Percentiles rank a stretch among this genome's conserved stretches.
Conservation (phyloP, 2,329 filamentous ascomycete species). For the Cordyceps fumosorosea region DNA sequence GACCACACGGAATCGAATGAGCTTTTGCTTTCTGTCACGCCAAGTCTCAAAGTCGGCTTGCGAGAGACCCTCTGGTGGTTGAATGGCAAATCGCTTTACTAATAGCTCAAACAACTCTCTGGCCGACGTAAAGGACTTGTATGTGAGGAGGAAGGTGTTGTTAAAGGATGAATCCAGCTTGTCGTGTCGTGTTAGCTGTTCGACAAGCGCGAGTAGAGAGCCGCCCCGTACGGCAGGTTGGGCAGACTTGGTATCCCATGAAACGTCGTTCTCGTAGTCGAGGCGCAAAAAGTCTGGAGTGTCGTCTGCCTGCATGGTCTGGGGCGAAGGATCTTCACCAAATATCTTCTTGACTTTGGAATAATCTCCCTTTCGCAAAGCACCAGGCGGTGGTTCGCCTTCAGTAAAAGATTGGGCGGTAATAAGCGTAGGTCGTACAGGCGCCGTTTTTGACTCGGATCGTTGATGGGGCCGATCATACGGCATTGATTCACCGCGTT, state of each 20-base stretch:
- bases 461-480: conserved; percentile 50
- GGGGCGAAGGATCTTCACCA: conserved; percentile 55
- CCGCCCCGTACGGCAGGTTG: conserved; percentile 79
- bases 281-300: conserved; percentile 77
- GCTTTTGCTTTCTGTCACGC: conserved; percentile 92
- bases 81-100: conserved; percentile 84
- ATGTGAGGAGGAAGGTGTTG: conserved; percentile 94
- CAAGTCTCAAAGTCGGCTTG: conserved; percentile 75
- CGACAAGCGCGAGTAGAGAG: conserved; percentile 80
- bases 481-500: conserved; percentile 51
- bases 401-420: conserved; percentile 60
- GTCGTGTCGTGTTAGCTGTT: conserved; percentile 92
- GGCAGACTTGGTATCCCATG: conserved; percentile 77
- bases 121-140: conserved; percentile 88
- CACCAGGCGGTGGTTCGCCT: conserved; percentile 44
- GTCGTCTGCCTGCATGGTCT: conserved; percentile 56
- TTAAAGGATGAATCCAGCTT: conserved; percentile 94
- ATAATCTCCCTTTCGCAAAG: conserved; percentile 52
- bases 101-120: conserved; percentile 88
- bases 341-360: conserved; percentile 62
- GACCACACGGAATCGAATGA: conserved; percentile 90
- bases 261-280: conserved; percentile 82
- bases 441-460: conserved; percentile 45
- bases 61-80: conserved; percentile 76
- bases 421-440: conserved; percentile 40